Base-by-base conservation (phyloP, 768 basidiomycete species). In the Inosperma sp. region DNA sequence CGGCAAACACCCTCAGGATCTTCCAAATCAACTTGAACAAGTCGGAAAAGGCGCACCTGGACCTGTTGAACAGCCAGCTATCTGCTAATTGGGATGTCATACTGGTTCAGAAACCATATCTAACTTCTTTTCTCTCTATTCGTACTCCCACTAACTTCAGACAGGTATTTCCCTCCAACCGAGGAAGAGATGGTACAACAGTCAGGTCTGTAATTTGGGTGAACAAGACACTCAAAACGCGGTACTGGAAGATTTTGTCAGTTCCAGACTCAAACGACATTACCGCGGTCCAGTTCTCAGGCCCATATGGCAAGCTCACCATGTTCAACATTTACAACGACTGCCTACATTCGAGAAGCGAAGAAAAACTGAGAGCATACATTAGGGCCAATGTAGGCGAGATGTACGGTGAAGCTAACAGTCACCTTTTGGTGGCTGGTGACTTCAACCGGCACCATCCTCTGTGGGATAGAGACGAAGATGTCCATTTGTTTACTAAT, bases 401-500 rank as follows among this genome's bases (percentile, higher is more conserved):
- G n/a, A n/a, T n/a, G n/a, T n/a, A n/a, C n/a, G n/a, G n/a, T n/a
- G n/a, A n/a, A n/a, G n/a, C n/a, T n/a, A n/a, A n/a, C n/a, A n/a
- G n/a, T n/a, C n/a, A n/a, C n/a, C n/a, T n/a, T n/a, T n/a, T n/a
- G n/a, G n/a, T n/a, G 52, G 27, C 25, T 1, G 50, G 55, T 3
- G 46, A 52, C 47, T 52, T 48, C 39, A 52, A 56, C 46, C 13
- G 55, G 10, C 51, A 56, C 55, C 55, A 52, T 26, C 55, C 55
- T 3, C 17, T 52, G 9, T 56, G 55, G 55, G 55, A 52, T 47
- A 52, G 63, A 5, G 47, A 57, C 1, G 23, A 35, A 3, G 61
- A 67, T 48, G 41, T 48, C 10, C 65, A 65, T 47, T 66, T 77
- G 0, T 69, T 75, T 55, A 72, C 67, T 0, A 19, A 8, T 0